phyloP scores from a whole-genome alignment of 2,329 filamentous ascomycete genomes.

The Magnaporthiopsis poae region DNA sequence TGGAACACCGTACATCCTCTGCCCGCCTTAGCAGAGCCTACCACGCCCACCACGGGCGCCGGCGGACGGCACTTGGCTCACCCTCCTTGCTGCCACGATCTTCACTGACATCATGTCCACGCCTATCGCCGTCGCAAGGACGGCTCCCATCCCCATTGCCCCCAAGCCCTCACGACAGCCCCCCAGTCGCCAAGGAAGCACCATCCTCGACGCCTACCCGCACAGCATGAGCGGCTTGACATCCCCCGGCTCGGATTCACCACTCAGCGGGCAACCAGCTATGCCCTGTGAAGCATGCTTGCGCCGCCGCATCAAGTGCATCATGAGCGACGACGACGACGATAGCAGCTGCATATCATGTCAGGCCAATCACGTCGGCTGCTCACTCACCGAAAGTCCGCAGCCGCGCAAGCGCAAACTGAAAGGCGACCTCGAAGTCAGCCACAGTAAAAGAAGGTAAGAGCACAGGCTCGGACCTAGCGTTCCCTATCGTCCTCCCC shows the following conservation, averaged over 20 bases:
- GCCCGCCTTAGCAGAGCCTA: not conserved
- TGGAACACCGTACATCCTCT: not conserved
- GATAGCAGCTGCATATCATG: conserved; percentile 58
- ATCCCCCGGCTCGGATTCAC: conserved; percentile 41
- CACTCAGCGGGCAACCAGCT: conserved; percentile 31
- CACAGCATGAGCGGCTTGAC: conserved; percentile 42
- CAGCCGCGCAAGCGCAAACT: conserved; percentile 72
- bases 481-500: conserved; percentile 3
- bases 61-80: not conserved
- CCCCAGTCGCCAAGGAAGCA: conserved; percentile 37
- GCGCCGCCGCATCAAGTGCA: conserved; percentile 64
- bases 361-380: conserved; percentile 67
- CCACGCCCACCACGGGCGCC: not conserved
- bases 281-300: conserved; percentile 65
- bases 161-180: conserved; percentile 41
- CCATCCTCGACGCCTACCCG: conserved; percentile 39
- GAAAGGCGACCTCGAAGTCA: conserved; percentile 54
- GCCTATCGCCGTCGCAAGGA: conserved; percentile 44
- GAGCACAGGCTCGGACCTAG: conserved; percentile 4
- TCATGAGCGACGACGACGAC: conserved; percentile 64
- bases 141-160: conserved; percentile 57
- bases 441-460: conserved; percentile 58
- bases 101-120: conserved; percentile 38
- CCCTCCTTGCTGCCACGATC: not conserved
- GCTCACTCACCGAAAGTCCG: conserved; percentile 68